Percentiles rank a stretch among this genome's conserved stretches.
phyloP scores from a whole-genome alignment of 768 basidiomycete species.

The Podaxis sp. region DNA sequence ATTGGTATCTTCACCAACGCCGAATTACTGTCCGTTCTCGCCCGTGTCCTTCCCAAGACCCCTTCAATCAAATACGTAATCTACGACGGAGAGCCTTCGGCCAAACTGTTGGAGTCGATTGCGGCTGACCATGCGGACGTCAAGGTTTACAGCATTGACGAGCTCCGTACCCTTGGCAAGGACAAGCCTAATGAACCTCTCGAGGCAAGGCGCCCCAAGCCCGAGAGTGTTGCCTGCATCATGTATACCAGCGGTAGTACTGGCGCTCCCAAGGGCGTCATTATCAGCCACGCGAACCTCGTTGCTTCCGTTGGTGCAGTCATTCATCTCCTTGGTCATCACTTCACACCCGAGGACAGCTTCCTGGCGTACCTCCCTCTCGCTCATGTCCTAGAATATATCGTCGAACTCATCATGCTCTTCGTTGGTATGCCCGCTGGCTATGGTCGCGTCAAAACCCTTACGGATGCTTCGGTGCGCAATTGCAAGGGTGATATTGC shows the following conservation, averaged over 20 bases:
- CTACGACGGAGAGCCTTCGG: constrained; percentile 74
- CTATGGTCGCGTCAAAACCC: constrained; percentile 92
- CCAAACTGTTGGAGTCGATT: constrained; percentile 59
- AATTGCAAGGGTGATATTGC: constrained; percentile 84
- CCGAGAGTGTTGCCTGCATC: constrained; percentile 47
- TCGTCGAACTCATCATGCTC: constrained; percentile 80
- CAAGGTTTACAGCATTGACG: constrained; percentile 62
- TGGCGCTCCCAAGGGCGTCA: constrained; percentile 92
- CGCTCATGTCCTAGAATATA: constrained; percentile 94
- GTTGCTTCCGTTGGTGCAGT: constrained; percentile 87
- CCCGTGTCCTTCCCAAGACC: constrained; percentile 68
- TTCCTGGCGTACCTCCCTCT: constrained; percentile 93
- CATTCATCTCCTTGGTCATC: constrained; percentile 65
- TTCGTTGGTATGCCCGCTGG: constrained; percentile 81
- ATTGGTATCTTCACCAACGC: constrained; percentile 90
- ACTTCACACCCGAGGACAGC: constrained; percentile 56
- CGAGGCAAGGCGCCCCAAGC: constrained; percentile 44
- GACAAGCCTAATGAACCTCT: constrained; percentile 50
- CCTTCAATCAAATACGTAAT: constrained; percentile 78
- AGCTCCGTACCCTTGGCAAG: constrained; percentile 70
- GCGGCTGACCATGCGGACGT: constrained; percentile 54
- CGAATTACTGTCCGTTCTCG: constrained; percentile 79
- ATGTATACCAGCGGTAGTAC: constrained; percentile 87
- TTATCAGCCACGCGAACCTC: constrained; percentile 85
- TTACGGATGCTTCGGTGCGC: constrained; percentile 91